phyloP scores from a whole-genome alignment of 805 yeast species.

The Zygotorulaspora sp. region DNA sequence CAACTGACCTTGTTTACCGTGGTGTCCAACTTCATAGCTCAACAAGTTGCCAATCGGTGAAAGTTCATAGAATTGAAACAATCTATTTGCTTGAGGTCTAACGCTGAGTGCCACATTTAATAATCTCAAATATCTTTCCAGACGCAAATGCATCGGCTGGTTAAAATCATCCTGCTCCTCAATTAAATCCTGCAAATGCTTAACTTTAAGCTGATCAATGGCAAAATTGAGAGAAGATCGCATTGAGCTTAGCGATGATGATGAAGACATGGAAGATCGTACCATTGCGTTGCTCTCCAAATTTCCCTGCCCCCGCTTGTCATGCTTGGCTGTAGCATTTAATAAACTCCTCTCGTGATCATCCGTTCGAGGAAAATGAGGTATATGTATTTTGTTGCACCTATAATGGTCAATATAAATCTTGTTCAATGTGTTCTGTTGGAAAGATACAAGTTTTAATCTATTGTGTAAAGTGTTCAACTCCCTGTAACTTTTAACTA shows the following conservation, averaged over 20 bases:
- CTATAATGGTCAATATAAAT: slow-evolving; percentile 27
- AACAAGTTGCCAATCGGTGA: slow-evolving; percentile 83
- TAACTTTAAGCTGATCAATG: slow-evolving; percentile 24
- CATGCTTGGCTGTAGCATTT: background rate
- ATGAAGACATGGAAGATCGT: slow-evolving; percentile 3
- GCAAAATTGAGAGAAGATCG: slow-evolving; percentile 20
- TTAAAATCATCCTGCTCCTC: slow-evolving; percentile 25
- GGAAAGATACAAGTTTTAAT: slow-evolving; percentile 52
- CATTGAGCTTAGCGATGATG: slow-evolving; percentile 11
- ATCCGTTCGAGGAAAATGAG: slow-evolving; percentile 30
- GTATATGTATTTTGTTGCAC: slow-evolving; percentile 25
- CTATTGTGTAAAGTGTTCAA: slow-evolving; percentile 65
- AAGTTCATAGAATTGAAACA: slow-evolving; percentile 84
- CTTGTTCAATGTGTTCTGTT: slow-evolving; percentile 35
- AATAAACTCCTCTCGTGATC: slow-evolving; percentile 13
- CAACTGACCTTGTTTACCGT: slow-evolving; percentile 86
- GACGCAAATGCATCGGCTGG: slow-evolving; percentile 32
- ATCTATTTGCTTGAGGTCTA: slow-evolving; percentile 73
- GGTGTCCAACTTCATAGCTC: slow-evolving; percentile 73
- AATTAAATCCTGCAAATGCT: slow-evolving; percentile 30
- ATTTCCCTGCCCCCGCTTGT: background rate
- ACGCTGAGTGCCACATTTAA: slow-evolving; percentile 57
- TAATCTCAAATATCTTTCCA: slow-evolving; percentile 65
- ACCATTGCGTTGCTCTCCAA: background rate
- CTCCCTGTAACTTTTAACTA: slow-evolving; percentile 68